Conservation (phyloP, 2,329 filamentous ascomycete species). For the Elsinoe australis region DNA sequence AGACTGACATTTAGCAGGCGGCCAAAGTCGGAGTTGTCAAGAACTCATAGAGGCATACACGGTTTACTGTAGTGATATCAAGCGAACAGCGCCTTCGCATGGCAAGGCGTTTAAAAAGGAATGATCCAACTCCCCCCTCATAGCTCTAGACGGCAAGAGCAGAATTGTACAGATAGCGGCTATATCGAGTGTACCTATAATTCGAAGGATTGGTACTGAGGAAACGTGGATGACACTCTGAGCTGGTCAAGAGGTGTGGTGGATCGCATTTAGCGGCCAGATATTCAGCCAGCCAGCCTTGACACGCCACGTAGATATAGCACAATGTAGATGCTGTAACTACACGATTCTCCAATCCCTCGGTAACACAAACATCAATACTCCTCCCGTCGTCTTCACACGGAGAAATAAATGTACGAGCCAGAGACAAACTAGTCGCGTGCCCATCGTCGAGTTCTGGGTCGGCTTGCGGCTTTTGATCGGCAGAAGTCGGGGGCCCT, state of each 20-base stretch:
- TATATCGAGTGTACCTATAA: background rate
- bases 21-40: conserved; percentile 96
- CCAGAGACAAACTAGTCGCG: conserved; percentile 10
- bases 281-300: background rate
- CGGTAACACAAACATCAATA: background rate
- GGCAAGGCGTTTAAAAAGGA: conserved; percentile 7
- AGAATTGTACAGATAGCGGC: conserved; percentile 11
- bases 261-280: background rate
- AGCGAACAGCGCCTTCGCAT: conserved; percentile 5
- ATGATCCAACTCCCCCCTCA: conserved; percentile 1
- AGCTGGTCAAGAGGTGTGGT: too few species aligned
- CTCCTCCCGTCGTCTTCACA: background rate
- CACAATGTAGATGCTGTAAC: background rate
- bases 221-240: background rate
- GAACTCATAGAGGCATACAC: conserved; percentile 48
- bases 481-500: conserved; percentile 13
- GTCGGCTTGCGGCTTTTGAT: conserved; percentile 2
- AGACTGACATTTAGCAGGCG: conserved; percentile 41
- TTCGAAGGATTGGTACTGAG: background rate
- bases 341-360: background rate
- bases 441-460: conserved; percentile 1
- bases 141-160: background rate
- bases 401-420: conserved; percentile 9
- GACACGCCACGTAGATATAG: background rate
- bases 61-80: background rate